A percentile compares a stretch with the other conserved stretches of the same genome.
Evolutionary conservation across 1,284 basidiomycete species (phyloP).

Genomic region (Violaceomyces palustris): DNA sequence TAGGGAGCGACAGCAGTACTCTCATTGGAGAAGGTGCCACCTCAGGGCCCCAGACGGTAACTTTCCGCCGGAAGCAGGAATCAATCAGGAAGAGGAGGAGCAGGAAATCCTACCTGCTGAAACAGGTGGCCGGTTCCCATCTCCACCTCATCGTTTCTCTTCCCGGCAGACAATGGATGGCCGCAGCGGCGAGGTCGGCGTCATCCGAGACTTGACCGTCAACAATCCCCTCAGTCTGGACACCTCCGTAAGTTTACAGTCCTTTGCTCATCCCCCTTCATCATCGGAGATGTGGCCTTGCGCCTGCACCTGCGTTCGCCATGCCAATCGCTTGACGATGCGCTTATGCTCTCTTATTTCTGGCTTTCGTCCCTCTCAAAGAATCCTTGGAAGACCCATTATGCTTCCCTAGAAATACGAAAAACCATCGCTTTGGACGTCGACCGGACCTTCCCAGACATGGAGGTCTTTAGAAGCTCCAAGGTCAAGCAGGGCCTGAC

Average conservation of each 20-base stretch:
- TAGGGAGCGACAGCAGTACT: conserved; percentile 21
- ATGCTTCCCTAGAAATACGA: conserved; percentile 25
- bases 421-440: conserved; percentile 38
- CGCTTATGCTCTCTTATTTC: no score
- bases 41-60: conserved; percentile 33
- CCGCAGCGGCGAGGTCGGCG: not conserved
- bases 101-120: no score
- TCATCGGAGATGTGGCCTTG: no score
- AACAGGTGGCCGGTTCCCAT: no score
- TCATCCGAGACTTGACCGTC: conserved; percentile 23
- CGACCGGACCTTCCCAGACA: conserved; percentile 40
- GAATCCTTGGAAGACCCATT: conserved; percentile 41
- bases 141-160: not conserved
- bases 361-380: not conserved
- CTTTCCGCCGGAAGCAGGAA: conserved; percentile 28
- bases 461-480: conserved; percentile 13
- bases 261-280: no score
- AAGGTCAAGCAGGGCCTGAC: conserved; percentile 25
- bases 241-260: conserved; percentile 9
- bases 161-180: not conserved
- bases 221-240: conserved; percentile 48
- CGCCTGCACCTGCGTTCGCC: no score
- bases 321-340: no score
- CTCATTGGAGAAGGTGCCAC: conserved; percentile 14
- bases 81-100: conserved; percentile 7